phyloP scores from a whole-genome alignment of 2,329 filamentous ascomycete genomes.

The Trichoderma sp. region DNA sequence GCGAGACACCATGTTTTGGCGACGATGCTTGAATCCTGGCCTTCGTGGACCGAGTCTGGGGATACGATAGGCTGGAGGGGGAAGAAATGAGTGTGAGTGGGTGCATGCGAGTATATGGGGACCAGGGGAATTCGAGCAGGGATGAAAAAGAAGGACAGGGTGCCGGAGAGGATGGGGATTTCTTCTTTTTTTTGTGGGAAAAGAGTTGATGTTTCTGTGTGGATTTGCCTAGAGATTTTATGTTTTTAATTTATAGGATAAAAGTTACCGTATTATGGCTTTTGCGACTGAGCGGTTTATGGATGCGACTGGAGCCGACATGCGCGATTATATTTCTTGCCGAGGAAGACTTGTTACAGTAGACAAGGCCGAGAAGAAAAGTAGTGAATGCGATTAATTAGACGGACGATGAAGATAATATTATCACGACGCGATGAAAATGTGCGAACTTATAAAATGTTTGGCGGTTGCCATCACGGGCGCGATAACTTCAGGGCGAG shows the following conservation, averaged over 20 bases:
- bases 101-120: neutral
- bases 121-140: slow-evolving; percentile 10
- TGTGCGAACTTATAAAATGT: neutral
- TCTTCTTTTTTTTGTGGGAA: neutral
- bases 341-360: neutral
- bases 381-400: neutral
- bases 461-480: neutral
- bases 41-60: neutral
- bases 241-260: neutral
- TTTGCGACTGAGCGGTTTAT: neutral
- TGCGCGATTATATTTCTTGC: neutral
- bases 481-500: neutral
- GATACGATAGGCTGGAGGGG: neutral
- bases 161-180: neutral
- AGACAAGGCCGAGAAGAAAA: neutral
- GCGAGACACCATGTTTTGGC: neutral
- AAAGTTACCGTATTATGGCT: neutral
- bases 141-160: neutral
- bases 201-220: neutral
- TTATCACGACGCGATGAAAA: neutral
- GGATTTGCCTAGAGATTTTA: neutral
- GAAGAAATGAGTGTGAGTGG: slow-evolving; percentile 3
- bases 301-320: neutral
- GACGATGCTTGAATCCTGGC: neutral
- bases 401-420: neutral